Percentiles rank a stretch among this genome's conserved stretches.
These are phyloP conservation scores for Chlorella sp. DNA, from an alignment of 139 green algal species.

Conservation along the genomic window DNA sequence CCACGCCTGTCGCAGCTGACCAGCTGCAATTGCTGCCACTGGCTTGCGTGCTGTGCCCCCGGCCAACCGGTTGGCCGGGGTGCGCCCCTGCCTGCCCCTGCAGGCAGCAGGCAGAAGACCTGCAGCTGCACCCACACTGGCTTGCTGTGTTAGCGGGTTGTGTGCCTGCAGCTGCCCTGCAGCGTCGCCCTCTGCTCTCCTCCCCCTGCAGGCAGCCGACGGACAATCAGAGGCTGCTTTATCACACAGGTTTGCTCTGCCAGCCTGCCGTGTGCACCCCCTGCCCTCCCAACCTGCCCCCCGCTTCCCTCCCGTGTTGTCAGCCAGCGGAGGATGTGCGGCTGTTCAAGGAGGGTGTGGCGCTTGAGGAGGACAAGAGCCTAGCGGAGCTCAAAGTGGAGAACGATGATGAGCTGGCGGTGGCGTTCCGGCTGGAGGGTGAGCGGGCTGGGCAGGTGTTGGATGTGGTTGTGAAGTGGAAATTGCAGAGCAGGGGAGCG, in stretches of 20 bases:
- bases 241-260: too few relatives aligned
- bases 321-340: slow-evolving; percentile 77
- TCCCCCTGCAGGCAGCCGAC: too few relatives aligned
- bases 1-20: not conserved
- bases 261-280: too few relatives aligned
- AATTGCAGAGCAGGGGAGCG: too few relatives aligned
- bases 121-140: slow-evolving; percentile 65
- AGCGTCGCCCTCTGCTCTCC: too few relatives aligned
- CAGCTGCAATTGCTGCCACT: too few relatives aligned
- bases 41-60: too few relatives aligned
- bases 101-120: slow-evolving; percentile 68
- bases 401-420: slow-evolving; percentile 82
- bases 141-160: too few relatives aligned
- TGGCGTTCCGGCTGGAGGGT: slow-evolving; percentile 74
- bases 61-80: too few relatives aligned
- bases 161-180: too few relatives aligned
- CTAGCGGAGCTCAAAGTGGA: slow-evolving; percentile 85
- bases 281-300: not conserved
- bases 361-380: slow-evolving; percentile 80
- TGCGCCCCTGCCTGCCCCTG: not conserved
- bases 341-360: slow-evolving; percentile 57
- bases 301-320: not conserved
- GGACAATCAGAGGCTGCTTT: too few relatives aligned
- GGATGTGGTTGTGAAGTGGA: too few relatives aligned
- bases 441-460: not conserved